These are phyloP conservation scores for Pythium aphanidermatum DNA, from an alignment of 352 stramenopile genomes.

Conservation along the genomic window DNA sequence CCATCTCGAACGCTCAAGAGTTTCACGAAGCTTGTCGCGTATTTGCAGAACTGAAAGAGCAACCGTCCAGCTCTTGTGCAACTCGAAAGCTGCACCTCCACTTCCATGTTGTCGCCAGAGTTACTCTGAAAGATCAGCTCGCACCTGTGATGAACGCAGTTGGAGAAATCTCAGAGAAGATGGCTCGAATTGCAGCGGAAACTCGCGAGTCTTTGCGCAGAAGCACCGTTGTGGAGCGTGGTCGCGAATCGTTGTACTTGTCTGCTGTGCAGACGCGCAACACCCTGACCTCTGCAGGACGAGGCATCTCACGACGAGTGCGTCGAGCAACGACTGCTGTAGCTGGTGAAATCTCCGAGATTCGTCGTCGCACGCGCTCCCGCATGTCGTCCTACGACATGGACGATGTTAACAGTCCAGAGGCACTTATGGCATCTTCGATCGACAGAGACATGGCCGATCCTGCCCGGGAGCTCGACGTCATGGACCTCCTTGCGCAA, in stretches of 20 bases:
- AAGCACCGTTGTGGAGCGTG: constrained; percentile 32
- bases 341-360: constrained; percentile 23
- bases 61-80: constrained; percentile 1
- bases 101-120: constrained; percentile 46
- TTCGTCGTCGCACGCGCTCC: constrained; percentile 37
- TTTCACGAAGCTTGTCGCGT: constrained; percentile 52
- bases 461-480: too few relatives aligned
- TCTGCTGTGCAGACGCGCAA: constrained; percentile 45
- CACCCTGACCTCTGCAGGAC: constrained; percentile 34
- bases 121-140: constrained; percentile 42
- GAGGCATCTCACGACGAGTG: constrained; percentile 38
- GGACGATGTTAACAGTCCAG: constrained; percentile 3
- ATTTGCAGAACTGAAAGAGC: constrained; percentile 27
- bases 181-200: constrained; percentile 28
- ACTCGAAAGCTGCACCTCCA: constrained; percentile 26
- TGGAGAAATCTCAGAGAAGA: constrained; percentile 35
- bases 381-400: constrained; percentile 16
- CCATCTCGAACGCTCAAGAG: constrained; percentile 41
- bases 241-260: constrained; percentile 43
- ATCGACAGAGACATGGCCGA: constrained; percentile 10
- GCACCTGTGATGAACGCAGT: constrained; percentile 42
- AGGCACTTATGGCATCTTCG: constrained; percentile 7
- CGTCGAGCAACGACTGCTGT: constrained; percentile 36
- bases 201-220: constrained; percentile 23
- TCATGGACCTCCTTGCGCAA: constrained; percentile 11